phyloP scores from a whole-genome alignment of 306 rosid genomes.

The Styphnolobium japonicum region DNA sequence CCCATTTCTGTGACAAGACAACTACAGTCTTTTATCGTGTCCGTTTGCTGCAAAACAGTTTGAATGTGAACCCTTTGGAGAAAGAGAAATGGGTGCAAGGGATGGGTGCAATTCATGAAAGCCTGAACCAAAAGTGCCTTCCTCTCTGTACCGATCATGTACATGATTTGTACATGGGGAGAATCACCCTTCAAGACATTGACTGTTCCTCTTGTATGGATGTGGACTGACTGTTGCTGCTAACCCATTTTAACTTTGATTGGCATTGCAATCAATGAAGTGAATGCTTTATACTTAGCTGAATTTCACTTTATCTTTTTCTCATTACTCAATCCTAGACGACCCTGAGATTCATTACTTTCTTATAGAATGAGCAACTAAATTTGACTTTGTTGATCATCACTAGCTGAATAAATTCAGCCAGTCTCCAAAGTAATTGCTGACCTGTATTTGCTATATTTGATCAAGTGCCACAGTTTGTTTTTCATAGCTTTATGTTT shows the following conservation, averaged over 20 bases:
- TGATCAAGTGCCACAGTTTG: neutral
- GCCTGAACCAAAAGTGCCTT: constrained; percentile 65
- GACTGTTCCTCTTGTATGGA: constrained; percentile 57
- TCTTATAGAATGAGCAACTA: neutral
- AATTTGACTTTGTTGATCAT: neutral
- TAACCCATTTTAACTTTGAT: neutral
- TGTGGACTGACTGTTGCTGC: constrained; percentile 34
- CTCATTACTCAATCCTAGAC: neutral
- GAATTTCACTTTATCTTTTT: neutral
- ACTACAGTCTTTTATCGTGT: constrained; percentile 61
- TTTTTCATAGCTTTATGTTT: neutral
- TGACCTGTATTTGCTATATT: neutral
- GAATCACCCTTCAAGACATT: constrained; percentile 69
- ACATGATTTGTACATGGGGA: constrained; percentile 65
- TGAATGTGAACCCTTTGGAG: constrained; percentile 51
- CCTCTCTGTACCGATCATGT: constrained; percentile 77
- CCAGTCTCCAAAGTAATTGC: neutral
- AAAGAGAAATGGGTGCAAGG: constrained; percentile 66
- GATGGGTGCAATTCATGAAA: constrained; percentile 68
- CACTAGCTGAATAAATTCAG: neutral
- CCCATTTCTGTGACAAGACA: constrained; percentile 74
- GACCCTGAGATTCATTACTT: neutral
- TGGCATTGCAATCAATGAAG: neutral
- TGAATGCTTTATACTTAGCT: neutral
- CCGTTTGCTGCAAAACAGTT: constrained; percentile 53